Base-by-base conservation (phyloP, 768 basidiomycete genomes). In the Chalciporus sphaerocephalus region DNA sequence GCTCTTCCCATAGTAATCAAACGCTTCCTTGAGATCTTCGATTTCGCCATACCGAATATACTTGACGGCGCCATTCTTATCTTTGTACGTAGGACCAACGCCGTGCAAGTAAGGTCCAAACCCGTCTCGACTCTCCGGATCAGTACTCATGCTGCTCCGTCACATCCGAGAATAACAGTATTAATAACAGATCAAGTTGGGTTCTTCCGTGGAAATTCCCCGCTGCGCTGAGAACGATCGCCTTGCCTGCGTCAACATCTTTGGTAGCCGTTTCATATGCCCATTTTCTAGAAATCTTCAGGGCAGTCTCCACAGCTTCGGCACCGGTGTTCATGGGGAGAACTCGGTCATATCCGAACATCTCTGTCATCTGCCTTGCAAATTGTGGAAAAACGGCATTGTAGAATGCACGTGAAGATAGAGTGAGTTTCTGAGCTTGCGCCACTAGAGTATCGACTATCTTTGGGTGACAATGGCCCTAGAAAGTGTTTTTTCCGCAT, bases 281-380 rank as follows among this genome's bases (percentile, higher is more conserved):
- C 96, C 96, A 98, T 72, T 97, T 97, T 55, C 96, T 71, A 0
- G 96, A 85, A 15, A 98, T 76, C 75, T 99, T 99, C 64, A 99
- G 67, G n/a, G 85, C 81, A 0, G 94, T 96, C 72, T 99, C 96
- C 44, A 98, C 96, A 7, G 96, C 96, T 61, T 99, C 96, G 1
- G 93, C 93, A 37, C 95, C 95, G 1, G 95, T 98, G 75, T 99
- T 99, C 93, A 98, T 96, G 18, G 95, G 94, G 8, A 98, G 74
- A 2, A 96, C 92, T 83, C 92, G 93, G 51, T 95, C 94, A 65
- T 88, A 97, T 11, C 85, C 85, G 60, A 95, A 92, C 69, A 88
- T 79, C 47, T 80, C 70, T 1, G 87, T 91, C 48, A 97, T 74
- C 64, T 81, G 78, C 70, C 88, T 76, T 1, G 93, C 92, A 65